Evolutionary conservation across 1,284 basidiomycete genomes (phyloP).

Genomic region (Malassezia brasiliensis): DNA sequence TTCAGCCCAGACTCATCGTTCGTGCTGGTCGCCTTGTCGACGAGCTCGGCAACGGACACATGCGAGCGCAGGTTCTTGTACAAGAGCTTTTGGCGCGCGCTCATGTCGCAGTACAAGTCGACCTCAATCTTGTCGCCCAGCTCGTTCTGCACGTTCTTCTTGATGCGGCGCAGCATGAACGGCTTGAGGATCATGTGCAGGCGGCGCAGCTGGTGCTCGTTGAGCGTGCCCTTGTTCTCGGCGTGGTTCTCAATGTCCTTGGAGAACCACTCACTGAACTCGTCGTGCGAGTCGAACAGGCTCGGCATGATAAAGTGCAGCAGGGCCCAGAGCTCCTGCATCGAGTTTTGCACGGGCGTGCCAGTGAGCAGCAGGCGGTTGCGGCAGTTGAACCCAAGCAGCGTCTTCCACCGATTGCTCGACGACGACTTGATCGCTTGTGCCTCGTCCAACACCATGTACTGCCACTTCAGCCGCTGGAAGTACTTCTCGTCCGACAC

Average conservation of each 20-base stretch:
- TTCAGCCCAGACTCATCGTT: constrained; percentile 78
- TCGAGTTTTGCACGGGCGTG: constrained; percentile 98
- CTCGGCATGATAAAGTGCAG: constrained; percentile 99
- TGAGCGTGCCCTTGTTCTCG: constrained; percentile 71
- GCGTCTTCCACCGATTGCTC: constrained; percentile 95
- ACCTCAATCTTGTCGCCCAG: constrained; percentile 99
- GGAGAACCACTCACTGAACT: constrained; percentile 99
- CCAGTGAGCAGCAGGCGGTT: constrained; percentile 91
- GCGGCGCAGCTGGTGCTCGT: constrained; percentile 87
- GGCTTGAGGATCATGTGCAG: constrained; percentile 99
- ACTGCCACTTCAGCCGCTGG: constrained; percentile 96
- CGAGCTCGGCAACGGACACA: constrained; percentile 85
- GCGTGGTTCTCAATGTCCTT: constrained; percentile 90
- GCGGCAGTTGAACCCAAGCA: constrained; percentile 88
- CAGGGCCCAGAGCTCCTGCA: constrained; percentile 99
- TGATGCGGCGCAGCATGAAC: constrained; percentile 95
- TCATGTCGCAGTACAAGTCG: constrained; percentile 88
- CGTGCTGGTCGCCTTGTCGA: constrained; percentile 71
- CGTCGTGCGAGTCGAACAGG: constrained; percentile 96
- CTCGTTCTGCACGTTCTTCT: constrained; percentile 98
- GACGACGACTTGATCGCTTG: constrained; percentile 99
- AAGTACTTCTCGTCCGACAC: constrained; percentile 98
- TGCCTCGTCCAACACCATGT: constrained; percentile 98
- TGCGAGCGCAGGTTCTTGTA: constrained; percentile 84
- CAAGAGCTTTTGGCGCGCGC: constrained; percentile 81